A percentile compares a stretch with the other conserved stretches of the same genome.
Evolutionary conservation across 352 stramenopile genomes (phyloP).

Genomic region (Pythium sp.): DNA sequence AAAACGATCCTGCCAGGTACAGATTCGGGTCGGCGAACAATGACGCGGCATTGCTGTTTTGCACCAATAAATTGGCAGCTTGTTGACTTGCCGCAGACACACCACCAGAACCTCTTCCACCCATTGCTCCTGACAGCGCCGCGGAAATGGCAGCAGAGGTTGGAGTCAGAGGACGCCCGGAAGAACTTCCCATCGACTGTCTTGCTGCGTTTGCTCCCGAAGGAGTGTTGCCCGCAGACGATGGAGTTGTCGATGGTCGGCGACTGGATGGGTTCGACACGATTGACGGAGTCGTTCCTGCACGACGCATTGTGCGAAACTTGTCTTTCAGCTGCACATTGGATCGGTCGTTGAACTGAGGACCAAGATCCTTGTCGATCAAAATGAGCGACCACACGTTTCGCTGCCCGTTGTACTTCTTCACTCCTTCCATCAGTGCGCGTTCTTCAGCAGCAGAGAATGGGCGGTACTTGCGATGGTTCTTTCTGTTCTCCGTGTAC

Average conservation of each 20-base stretch:
- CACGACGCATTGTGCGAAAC: conserved; percentile 75
- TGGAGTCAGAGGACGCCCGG: conserved; percentile 23
- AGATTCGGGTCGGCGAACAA: conserved; percentile 65
- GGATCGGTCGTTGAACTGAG: conserved; percentile 77
- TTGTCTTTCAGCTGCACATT: conserved; percentile 88
- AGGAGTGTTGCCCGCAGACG: conserved; percentile 9
- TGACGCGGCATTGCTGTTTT: conserved; percentile 47
- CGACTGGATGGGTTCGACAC: conserved; percentile 45
- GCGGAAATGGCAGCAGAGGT: conserved; percentile 32
- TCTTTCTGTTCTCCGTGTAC: conserved; percentile 87
- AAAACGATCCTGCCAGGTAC: conserved; percentile 61
- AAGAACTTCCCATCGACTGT: conserved; percentile 14
- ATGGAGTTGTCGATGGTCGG: conserved; percentile 28
- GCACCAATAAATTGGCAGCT: conserved; percentile 47
- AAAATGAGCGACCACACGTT: conserved; percentile 86
- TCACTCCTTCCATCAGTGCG: conserved; percentile 85
- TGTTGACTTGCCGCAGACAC: conserved; percentile 49
- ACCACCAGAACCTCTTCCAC: conserved; percentile 23
- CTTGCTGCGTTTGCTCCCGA: conserved; percentile 1
- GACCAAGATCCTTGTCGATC: conserved; percentile 73
- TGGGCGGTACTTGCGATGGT: conserved; percentile 81
- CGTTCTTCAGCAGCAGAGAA: conserved; percentile 75
- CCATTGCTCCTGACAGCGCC: conserved; percentile 29
- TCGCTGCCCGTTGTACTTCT: conserved; percentile 80
- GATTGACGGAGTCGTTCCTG: conserved; percentile 40